Evolutionary conservation across 2,329 filamentous ascomycete genomes (phyloP).

Genomic region (Venturia asperata): DNA sequence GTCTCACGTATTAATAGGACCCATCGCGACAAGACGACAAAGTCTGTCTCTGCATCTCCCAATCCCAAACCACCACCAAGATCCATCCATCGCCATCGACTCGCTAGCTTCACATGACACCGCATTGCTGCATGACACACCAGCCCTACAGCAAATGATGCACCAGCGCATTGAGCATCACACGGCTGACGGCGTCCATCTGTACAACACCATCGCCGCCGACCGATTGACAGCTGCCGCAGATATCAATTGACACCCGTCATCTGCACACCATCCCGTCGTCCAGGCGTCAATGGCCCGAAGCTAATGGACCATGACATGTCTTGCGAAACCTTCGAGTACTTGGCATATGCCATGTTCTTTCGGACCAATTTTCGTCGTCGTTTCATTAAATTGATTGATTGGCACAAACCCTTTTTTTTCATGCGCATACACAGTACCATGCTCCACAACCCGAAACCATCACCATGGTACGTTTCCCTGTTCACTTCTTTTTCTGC

Average conservation of each 20-base stretch:
- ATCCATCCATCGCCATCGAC: neutral
- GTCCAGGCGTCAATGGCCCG: neutral
- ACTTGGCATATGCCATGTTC: neutral
- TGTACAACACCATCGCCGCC: neutral
- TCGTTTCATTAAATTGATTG: neutral
- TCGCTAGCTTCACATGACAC: neutral
- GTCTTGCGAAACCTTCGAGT: neutral
- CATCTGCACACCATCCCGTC: neutral
- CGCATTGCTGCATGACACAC: neutral
- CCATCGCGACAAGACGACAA: neutral
- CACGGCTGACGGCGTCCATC: neutral
- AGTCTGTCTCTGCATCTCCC: slow-evolving; percentile 1
- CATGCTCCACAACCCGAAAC: neutral
- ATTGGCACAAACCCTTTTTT: neutral
- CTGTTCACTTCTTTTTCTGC: neutral
- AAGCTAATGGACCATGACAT: neutral
- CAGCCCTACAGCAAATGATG: slow-evolving; percentile 2
- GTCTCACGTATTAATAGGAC: neutral
- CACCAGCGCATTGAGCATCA: neutral
- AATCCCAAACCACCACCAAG: neutral
- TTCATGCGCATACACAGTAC: neutral
- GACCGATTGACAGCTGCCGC: neutral
- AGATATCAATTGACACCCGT: neutral
- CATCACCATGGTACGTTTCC: neutral
- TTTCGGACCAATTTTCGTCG: neutral